Percentiles rank a stretch among this genome's conserved stretches.
Evolutionary conservation across 805 yeast species (phyloP).

Genomic region (Alloascoidea africana): DNA sequence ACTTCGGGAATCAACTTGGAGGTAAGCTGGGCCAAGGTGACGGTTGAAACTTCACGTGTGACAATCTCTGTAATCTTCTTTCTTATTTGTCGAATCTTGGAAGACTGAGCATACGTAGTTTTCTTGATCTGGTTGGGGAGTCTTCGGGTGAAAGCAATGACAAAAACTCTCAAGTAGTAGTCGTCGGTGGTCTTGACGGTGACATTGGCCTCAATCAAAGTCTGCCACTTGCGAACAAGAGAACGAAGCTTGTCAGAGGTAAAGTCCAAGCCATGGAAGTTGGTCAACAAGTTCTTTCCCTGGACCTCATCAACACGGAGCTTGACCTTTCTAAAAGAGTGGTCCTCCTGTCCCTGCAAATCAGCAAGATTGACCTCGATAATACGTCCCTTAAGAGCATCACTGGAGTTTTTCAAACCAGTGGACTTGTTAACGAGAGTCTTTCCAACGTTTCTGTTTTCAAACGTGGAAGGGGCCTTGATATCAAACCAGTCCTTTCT

Average conservation of each 20-base stretch:
- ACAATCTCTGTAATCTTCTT: slow-evolving; percentile 92
- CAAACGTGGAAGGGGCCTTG: slow-evolving; percentile 97
- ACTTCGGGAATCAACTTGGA: slow-evolving; percentile 97
- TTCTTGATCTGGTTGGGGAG: slow-evolving; percentile 93
- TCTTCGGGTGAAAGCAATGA: slow-evolving; percentile 98
- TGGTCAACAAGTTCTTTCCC: slow-evolving; percentile 96
- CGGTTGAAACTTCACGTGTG: slow-evolving; percentile 90
- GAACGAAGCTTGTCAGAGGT: slow-evolving; percentile 96
- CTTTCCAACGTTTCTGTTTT: slow-evolving; percentile 97
- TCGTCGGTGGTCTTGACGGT: slow-evolving; percentile 97
- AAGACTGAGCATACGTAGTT: slow-evolving; percentile 95
- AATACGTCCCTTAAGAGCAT: slow-evolving; percentile 96
- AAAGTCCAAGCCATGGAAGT: slow-evolving; percentile 99
- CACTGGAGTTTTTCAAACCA: slow-evolving; percentile 96
- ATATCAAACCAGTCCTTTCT: slow-evolving; percentile 98
- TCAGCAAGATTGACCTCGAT: slow-evolving; percentile 94
- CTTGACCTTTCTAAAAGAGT: slow-evolving; percentile 92
- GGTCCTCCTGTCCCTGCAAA: slow-evolving; percentile 97
- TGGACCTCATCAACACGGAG: slow-evolving; percentile 98
- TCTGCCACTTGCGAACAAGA: slow-evolving; percentile 97
- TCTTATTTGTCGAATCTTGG: slow-evolving; percentile 95
- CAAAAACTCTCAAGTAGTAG: slow-evolving; percentile 91
- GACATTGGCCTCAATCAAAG: slow-evolving; percentile 94
- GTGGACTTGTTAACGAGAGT: slow-evolving; percentile 96
- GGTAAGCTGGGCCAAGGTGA: slow-evolving; percentile 91